These are phyloP conservation scores for Talaromyces islandicus DNA, from an alignment of 2,329 filamentous ascomycete genomes.

Conservation along the genomic window DNA sequence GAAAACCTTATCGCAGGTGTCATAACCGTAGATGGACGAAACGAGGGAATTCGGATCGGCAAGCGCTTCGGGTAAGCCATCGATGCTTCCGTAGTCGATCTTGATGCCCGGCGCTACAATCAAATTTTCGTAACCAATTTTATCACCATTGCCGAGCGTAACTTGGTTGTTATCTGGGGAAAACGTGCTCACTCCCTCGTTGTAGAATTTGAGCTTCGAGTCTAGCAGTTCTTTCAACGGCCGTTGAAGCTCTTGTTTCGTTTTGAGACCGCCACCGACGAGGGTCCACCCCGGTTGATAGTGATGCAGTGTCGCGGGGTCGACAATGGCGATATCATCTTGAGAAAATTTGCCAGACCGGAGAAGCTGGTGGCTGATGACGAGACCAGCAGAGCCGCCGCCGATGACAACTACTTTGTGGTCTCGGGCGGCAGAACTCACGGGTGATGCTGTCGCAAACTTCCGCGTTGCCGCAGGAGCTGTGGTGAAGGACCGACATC, in stretches of 20 bases:
- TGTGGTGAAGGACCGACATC: not conserved
- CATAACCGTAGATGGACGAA: constrained; percentile 54
- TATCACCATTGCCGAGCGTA: constrained; percentile 50
- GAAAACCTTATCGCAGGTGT: constrained; percentile 51
- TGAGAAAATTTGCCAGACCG: constrained; percentile 50
- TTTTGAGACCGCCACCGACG: constrained; percentile 61
- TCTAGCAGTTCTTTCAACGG: constrained; percentile 50
- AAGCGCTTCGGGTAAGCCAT: constrained; percentile 53
- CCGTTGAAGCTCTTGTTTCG: constrained; percentile 51
- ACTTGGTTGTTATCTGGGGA: constrained; percentile 52
- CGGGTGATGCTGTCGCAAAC: constrained; percentile 17
- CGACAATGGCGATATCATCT: constrained; percentile 59
- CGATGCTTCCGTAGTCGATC: constrained; percentile 47
- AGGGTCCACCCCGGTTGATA: constrained; percentile 68
- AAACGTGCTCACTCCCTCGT: constrained; percentile 46
- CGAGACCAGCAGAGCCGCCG: constrained; percentile 59
- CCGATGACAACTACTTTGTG: constrained; percentile 65
- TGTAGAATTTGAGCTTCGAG: constrained; percentile 58
- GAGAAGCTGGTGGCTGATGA: constrained; percentile 63
- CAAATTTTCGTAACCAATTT: constrained; percentile 58
- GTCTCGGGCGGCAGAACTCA: constrained; percentile 31
- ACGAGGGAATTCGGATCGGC: constrained; percentile 44
- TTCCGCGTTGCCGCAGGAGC: not conserved
- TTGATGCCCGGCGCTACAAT: constrained; percentile 56
- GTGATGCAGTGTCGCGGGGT: constrained; percentile 58